phyloP scores from a whole-genome alignment of 2,329 filamentous ascomycete species.

The Microascus cirrosus region DNA sequence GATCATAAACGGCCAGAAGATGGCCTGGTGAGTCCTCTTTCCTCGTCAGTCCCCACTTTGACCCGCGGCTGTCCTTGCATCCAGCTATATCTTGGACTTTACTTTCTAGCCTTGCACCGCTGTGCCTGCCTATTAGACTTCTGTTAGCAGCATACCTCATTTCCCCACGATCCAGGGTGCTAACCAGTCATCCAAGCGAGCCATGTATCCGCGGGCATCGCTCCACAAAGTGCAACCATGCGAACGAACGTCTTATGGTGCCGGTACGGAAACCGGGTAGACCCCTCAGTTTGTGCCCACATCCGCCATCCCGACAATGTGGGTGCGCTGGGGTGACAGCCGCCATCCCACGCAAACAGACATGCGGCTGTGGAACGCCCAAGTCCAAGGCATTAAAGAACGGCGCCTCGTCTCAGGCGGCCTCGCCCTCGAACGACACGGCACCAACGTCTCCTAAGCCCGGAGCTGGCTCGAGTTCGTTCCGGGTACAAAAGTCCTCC shows the following conservation, averaged over 20 bases:
- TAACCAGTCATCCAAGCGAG: conserved; percentile 35
- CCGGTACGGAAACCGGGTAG: conserved; percentile 63
- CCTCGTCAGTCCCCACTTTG: not conserved
- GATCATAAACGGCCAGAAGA: conserved; percentile 58
- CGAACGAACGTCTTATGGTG: conserved; percentile 55
- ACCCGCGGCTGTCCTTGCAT: not conserved
- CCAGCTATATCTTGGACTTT: not conserved
- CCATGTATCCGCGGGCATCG: conserved; percentile 67
- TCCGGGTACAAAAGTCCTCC: conserved; percentile 34
- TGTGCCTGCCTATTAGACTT: not conserved
- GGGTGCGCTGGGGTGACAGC: conserved; percentile 53
- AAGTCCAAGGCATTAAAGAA: conserved; percentile 12
- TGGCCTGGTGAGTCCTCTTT: conserved; percentile 54
- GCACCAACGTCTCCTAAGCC: conserved; percentile 9
- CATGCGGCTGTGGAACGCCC: conserved; percentile 37
- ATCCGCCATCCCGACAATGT: conserved; percentile 50
- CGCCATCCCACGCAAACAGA: conserved; percentile 47
- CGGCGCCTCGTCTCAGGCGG: conserved; percentile 7
- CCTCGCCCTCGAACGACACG: not conserved
- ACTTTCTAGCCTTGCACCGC: not conserved
- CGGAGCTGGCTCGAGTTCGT: conserved; percentile 18
- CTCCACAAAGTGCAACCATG: conserved; percentile 64
- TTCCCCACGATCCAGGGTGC: not conserved
- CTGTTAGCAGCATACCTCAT: not conserved
- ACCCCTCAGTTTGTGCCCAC: conserved; percentile 58